Evolutionary conservation across 257 asterid genomes (phyloP).

Genomic region (Capsicum chinense): DNA sequence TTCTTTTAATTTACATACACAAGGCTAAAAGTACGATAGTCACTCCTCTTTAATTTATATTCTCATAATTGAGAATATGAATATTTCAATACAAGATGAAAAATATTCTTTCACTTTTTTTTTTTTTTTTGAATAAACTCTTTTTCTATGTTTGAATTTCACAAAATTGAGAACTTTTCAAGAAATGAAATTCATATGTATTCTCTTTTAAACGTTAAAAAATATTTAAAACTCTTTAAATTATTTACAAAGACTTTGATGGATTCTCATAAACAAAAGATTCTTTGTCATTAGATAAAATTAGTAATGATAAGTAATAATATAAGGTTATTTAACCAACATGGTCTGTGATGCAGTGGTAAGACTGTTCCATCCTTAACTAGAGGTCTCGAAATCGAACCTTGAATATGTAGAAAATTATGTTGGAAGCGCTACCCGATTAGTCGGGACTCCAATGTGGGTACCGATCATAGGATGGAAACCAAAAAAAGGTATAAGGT

Average conservation of each 20-base stretch:
- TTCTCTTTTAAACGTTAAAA: neutral
- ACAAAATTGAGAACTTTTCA: no score
- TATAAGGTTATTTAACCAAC: neutral
- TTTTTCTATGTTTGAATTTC: no score
- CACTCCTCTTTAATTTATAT: neutral
- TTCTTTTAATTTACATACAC: neutral
- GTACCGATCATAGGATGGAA: no score
- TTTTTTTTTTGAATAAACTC: no score
- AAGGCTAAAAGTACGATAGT: neutral
- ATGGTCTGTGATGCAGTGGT: no score
- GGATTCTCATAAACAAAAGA: no score
- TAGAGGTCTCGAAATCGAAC: no score
- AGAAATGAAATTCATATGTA: neutral
- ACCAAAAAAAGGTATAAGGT: neutral
- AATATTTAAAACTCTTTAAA: neutral
- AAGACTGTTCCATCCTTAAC: no score
- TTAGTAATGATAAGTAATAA: neutral
- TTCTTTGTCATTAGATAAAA: neutral
- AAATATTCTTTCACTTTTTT: neutral
- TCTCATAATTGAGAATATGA: neutral
- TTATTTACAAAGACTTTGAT: no score
- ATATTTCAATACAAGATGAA: constrained; percentile 1
- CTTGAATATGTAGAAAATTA: no score
- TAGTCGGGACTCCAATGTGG: no score
- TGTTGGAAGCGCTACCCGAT: no score